These are phyloP conservation scores for Picochlorum costavermella DNA, from an alignment of 139 green algal species.

Conservation along the genomic window DNA sequence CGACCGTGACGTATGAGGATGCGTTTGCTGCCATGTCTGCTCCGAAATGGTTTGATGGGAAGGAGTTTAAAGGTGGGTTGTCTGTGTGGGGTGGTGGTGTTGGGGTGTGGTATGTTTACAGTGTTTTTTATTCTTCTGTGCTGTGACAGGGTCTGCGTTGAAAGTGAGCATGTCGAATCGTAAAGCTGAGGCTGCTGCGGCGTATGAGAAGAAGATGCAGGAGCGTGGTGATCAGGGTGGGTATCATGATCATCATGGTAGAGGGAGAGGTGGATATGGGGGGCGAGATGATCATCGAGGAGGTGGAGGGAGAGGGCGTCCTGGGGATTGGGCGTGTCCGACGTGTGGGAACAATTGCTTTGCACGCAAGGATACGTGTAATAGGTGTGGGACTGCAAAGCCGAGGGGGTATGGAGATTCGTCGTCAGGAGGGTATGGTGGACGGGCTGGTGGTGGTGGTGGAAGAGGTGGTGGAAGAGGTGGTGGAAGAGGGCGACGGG, in stretches of 20 bases:
- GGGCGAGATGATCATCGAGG: slow-evolving; percentile 5
- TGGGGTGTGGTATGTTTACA: no score
- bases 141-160: neutral
- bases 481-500: neutral
- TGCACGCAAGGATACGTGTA: slow-evolving; percentile 57
- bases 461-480: slow-evolving; percentile 1
- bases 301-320: neutral
- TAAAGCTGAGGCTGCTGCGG: slow-evolving; percentile 14
- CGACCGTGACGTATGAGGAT: slow-evolving; percentile 71
- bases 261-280: slow-evolving; percentile 11
- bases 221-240: slow-evolving; percentile 10
- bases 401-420: slow-evolving; percentile 11
- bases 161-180: slow-evolving; percentile 27
- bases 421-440: slow-evolving; percentile 1
- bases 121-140: neutral
- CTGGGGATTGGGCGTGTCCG: slow-evolving; percentile 69
- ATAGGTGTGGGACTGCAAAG: slow-evolving; percentile 59
- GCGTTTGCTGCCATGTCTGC: slow-evolving; percentile 65
- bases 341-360: slow-evolving; percentile 78
- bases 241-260: neutral
- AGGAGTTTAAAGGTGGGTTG: slow-evolving; percentile 60
- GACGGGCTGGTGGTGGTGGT: slow-evolving; percentile 13
- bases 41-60: slow-evolving; percentile 79
- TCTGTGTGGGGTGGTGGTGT: neutral
- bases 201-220: slow-evolving; percentile 15